phyloP scores from a whole-genome alignment of 768 basidiomycete genomes.

The Coprinopsis marcescibilis region DNA sequence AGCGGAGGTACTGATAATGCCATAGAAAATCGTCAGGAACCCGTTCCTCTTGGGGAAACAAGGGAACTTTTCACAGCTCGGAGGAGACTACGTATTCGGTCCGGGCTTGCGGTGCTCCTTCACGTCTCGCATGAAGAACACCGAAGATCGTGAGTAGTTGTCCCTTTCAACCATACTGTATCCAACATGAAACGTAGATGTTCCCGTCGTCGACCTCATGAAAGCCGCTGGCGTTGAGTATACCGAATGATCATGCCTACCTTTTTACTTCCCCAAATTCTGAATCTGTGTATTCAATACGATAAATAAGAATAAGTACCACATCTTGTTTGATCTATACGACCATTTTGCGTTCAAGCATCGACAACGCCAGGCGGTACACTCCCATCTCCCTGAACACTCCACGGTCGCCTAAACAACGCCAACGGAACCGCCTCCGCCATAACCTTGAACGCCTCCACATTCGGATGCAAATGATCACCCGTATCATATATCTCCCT shows the following conservation, averaged over 20 bases:
- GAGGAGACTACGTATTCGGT: slow-evolving; percentile 59
- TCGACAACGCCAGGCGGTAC: not conserved
- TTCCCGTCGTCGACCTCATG: not conserved
- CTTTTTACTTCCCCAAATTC: too few species aligned
- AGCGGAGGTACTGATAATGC: not conserved
- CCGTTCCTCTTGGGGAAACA: slow-evolving; percentile 51
- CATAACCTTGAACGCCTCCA: slow-evolving; percentile 38
- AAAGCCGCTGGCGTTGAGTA: not conserved
- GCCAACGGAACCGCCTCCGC: slow-evolving; percentile 36
- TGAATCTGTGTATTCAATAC: too few species aligned
- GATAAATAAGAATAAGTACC: too few species aligned
- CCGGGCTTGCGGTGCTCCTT: slow-evolving; percentile 48
- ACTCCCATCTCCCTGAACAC: not conserved
- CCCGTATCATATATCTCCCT: slow-evolving; percentile 35
- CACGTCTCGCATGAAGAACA: slow-evolving; percentile 54
- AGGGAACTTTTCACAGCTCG: slow-evolving; percentile 56
- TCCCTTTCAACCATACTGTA: not conserved
- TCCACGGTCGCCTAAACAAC: slow-evolving; percentile 21
- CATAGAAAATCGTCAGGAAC: slow-evolving; percentile 37
- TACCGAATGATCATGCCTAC: too few species aligned
- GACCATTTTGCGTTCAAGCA: too few species aligned
- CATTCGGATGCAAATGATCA: slow-evolving; percentile 44
- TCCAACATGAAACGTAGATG: not conserved
- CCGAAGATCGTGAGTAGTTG: slow-evolving; percentile 49
- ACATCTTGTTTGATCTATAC: too few species aligned